Conservation (phyloP, 495 filamentous ascomycete genomes). For the Chaetomium fimeti region DNA sequence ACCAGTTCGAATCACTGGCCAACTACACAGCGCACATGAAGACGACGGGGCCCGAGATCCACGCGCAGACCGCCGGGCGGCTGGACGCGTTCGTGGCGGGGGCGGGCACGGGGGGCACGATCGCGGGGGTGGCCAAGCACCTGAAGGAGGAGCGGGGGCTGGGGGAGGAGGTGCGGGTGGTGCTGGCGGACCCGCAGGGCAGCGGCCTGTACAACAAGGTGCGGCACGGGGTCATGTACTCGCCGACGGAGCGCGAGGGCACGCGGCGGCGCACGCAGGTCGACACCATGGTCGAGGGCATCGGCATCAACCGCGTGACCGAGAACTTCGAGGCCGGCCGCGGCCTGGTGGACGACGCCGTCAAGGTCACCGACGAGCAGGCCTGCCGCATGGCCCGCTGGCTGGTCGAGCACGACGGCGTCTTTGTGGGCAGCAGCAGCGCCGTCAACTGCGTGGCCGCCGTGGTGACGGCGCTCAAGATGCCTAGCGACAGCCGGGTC, state of each 20-base stretch:
- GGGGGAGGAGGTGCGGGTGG: constrained; percentile 56
- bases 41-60: constrained; percentile 88
- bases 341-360: constrained; percentile 81
- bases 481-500: constrained; percentile 68
- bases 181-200: constrained; percentile 91
- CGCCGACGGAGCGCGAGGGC: constrained; percentile 80
- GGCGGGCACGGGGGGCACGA: constrained; percentile 93
- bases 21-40: constrained; percentile 84
- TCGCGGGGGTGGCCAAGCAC: constrained; percentile 79
- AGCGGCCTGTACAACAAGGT: constrained; percentile 91
- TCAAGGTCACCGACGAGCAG: constrained; percentile 88
- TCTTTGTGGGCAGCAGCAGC: constrained; percentile 91
- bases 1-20: constrained; percentile 89
- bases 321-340: constrained; percentile 86
- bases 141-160: constrained; percentile 61
- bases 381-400: constrained; percentile 90
- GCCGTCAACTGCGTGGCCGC: constrained; percentile 96
- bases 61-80: constrained; percentile 70
- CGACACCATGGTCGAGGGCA: constrained; percentile 93
- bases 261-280: constrained; percentile 86
- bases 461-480: constrained; percentile 67
- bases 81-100: constrained; percentile 92
- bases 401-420: constrained; percentile 92
- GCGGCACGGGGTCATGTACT: constrained; percentile 93
- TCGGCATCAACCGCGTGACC: constrained; percentile 90